These are phyloP conservation scores for Cydonia oblonga DNA, from an alignment of 331 rosid genomes.

Conservation along the genomic window DNA sequence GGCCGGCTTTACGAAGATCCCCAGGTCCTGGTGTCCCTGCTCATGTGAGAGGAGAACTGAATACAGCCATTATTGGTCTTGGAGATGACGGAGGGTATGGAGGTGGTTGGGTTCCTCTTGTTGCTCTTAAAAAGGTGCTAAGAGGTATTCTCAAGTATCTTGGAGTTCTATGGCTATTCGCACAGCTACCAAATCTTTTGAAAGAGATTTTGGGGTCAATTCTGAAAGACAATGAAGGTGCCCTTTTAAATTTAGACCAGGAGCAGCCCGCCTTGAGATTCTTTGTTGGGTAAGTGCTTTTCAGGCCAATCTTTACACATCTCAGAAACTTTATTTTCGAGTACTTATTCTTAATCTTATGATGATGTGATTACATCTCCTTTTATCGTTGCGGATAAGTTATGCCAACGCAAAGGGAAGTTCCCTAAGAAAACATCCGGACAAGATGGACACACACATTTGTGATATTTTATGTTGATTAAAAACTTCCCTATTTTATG, in stretches of 20 bases:
- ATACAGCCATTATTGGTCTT: constrained; percentile 97
- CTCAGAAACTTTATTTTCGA: not conserved
- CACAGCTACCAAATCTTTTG: constrained; percentile 90
- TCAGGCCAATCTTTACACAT: not conserved
- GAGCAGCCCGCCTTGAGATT: constrained; percentile 99
- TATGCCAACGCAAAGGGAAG: not conserved
- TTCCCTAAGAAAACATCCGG: not conserved
- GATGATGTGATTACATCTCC: not conserved
- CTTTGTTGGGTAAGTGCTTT: constrained; percentile 76
- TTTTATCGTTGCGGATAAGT: not conserved
- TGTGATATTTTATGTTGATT: not conserved
- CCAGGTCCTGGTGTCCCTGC: constrained; percentile 93
- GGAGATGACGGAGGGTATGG: constrained; percentile 99
- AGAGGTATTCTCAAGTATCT: constrained; percentile 98
- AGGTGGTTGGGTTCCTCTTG: constrained; percentile 99
- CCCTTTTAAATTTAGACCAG: constrained; percentile 89
- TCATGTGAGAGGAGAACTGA: constrained; percentile 91
- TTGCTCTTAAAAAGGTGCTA: constrained; percentile 93
- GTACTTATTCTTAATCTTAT: not conserved
- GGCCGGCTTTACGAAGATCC: constrained; percentile 63
- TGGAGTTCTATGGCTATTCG: constrained; percentile 95
- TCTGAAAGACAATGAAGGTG: constrained; percentile 95
- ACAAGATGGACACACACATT: not conserved
- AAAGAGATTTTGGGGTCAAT: constrained; percentile 91
- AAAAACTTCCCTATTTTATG: not conserved